Conservation (phyloP, 306 rosid genomes). For the Citrullus amarus region DNA sequence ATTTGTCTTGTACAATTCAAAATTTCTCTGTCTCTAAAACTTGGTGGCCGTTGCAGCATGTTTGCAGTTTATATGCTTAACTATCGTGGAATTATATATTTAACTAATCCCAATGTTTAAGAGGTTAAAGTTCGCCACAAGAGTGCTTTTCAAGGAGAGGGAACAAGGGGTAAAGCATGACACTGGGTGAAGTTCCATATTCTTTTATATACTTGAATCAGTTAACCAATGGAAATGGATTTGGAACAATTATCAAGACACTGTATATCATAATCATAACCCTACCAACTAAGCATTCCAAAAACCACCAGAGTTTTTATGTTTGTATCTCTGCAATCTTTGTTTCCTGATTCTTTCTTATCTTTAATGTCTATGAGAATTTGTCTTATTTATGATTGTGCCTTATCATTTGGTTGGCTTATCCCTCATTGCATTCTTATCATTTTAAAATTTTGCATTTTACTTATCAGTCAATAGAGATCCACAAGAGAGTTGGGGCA, state of each 20-base stretch:
- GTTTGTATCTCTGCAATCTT: not conserved
- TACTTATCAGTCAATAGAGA: conserved; percentile 66
- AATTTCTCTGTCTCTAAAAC: not conserved
- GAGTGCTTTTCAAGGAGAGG: not conserved
- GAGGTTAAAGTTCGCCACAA: not conserved
- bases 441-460: not conserved
- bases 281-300: not conserved
- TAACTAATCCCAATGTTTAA: not conserved
- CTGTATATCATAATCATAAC: not conserved
- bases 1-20: not conserved
- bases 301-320: not conserved
- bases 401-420: not conserved
- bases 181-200: not conserved
- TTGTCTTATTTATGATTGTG: not conserved
- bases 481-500: conserved; percentile 89
- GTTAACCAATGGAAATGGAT: not conserved
- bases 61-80: not conserved
- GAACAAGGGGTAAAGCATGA: not conserved
- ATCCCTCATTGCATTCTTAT: not conserved
- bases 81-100: not conserved
- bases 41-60: not conserved
- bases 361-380: not conserved
- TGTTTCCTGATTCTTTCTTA: not conserved
- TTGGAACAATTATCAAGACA: not conserved
- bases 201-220: not conserved